These are phyloP conservation scores for Curvularia sp. DNA, from an alignment of 2,329 filamentous ascomycete genomes.

Conservation along the genomic window DNA sequence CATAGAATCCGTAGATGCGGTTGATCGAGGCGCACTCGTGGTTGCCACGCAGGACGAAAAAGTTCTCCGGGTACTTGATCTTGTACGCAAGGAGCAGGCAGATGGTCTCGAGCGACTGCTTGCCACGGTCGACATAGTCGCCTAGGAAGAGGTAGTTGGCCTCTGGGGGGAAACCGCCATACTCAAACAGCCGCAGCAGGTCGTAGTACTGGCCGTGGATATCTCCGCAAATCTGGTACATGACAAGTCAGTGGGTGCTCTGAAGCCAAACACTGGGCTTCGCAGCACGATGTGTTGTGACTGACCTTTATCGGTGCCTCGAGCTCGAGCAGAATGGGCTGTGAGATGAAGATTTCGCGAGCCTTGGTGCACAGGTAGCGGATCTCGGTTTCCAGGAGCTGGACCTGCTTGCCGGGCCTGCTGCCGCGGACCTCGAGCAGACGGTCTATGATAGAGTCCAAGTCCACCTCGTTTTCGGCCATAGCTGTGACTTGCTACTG, in stretches of 20 bases:
- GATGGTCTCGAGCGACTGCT: constrained; percentile 98
- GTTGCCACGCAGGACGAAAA: constrained; percentile 98
- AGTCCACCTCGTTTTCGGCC: constrained; percentile 90
- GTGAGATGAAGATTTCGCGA: constrained; percentile 98
- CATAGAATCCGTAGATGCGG: constrained; percentile 99
- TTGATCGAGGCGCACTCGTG: constrained; percentile 99
- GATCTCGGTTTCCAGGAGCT: constrained; percentile 95
- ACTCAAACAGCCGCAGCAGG: constrained; percentile 94
- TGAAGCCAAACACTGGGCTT: constrained; percentile 8
- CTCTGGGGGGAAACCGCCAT: constrained; percentile 96
- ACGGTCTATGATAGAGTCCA: constrained; percentile 99
- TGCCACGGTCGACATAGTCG: constrained; percentile 98
- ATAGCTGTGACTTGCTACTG: constrained; percentile 60
- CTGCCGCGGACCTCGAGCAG: constrained; percentile 97
- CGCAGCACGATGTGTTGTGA: constrained; percentile 17
- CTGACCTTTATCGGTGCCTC: constrained; percentile 98
- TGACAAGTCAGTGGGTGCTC: constrained; percentile 22
- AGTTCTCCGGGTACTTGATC: constrained; percentile 99
- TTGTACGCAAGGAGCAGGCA: constrained; percentile 97
- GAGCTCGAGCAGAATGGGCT: constrained; percentile 95
- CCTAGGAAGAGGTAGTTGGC: constrained; percentile 99
- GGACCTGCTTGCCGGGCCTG: constrained; percentile 97
- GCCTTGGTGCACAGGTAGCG: constrained; percentile 98
- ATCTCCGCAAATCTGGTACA: constrained; percentile 89
- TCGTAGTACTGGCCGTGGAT: constrained; percentile 99